Evolutionary conservation across 208 protist genomes (phyloP).

Genomic region (Acanthamoeba sp.): DNA sequence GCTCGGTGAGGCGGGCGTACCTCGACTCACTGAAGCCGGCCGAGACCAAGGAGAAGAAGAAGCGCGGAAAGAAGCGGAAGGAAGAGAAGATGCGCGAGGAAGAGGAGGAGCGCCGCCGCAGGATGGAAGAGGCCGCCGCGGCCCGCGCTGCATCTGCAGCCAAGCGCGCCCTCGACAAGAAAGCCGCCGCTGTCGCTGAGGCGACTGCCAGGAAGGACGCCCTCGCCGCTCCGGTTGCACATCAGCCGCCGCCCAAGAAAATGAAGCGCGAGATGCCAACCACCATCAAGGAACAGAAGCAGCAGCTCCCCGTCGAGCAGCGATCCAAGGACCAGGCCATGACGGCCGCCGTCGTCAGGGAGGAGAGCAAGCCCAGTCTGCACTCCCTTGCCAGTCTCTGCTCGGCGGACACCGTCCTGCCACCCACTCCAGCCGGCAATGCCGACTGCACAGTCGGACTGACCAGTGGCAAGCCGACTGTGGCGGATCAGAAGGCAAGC

Average conservation of each 20-base stretch:
- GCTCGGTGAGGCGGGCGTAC: not conserved
- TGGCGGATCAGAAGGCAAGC: too few relatives aligned
- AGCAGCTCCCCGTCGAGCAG: not conserved
- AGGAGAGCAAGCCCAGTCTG: too few relatives aligned
- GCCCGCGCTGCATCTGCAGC: not conserved
- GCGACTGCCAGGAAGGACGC: not conserved
- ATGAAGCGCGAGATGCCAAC: not conserved
- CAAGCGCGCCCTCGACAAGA: constrained; percentile 16
- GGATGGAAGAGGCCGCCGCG: not conserved
- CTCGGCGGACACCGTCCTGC: too few relatives aligned
- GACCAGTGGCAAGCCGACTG: too few relatives aligned
- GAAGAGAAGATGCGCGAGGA: constrained; percentile 41
- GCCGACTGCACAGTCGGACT: too few relatives aligned
- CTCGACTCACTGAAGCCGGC: constrained; percentile 8
- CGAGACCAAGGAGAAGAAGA: constrained; percentile 46
- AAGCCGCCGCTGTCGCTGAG: not conserved
- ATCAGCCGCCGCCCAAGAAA: not conserved
- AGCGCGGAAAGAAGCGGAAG: constrained; percentile 41
- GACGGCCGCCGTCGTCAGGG: too few relatives aligned
- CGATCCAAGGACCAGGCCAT: not conserved
- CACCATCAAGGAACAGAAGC: not conserved
- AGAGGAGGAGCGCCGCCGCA: not conserved
- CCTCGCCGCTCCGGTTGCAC: not conserved
- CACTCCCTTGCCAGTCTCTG: too few relatives aligned
- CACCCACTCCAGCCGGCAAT: too few relatives aligned